Evolutionary conservation across 306 rosid species (phyloP).

Genomic region (Cicer cuneatum): DNA sequence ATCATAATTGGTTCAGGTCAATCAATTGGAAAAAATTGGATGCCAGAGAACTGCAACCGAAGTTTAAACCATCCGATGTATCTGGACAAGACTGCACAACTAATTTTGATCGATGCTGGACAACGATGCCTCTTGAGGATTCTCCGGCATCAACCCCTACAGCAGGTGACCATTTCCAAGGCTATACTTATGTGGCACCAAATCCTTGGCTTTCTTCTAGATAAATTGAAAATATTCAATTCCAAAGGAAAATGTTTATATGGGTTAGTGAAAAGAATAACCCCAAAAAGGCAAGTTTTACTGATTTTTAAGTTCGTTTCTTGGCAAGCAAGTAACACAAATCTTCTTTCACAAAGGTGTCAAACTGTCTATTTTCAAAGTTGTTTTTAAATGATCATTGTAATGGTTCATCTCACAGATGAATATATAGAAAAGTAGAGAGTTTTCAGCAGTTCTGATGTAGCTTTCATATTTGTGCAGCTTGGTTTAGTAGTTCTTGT

Average conservation of each 20-base stretch:
- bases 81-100: slow-evolving; percentile 81
- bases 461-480: slow-evolving; percentile 30
- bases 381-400: slow-evolving; percentile 5
- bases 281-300: slow-evolving; percentile 30
- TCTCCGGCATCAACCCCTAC: slow-evolving; percentile 95
- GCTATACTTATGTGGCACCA: slow-evolving; percentile 83
- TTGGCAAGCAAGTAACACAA: slow-evolving; percentile 42
- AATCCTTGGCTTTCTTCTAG: slow-evolving; percentile 86
- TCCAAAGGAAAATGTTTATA: slow-evolving; percentile 22
- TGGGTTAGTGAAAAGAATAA: slow-evolving; percentile 26
- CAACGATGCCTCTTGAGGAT: slow-evolving; percentile 81
- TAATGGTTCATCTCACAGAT: slow-evolving; percentile 25
- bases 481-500: slow-evolving; percentile 15
- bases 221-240: slow-evolving; percentile 42
- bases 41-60: slow-evolving; percentile 76
- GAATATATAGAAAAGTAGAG: slow-evolving; percentile 19
- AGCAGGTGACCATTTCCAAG: slow-evolving; percentile 82
- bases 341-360: slow-evolving; percentile 31
- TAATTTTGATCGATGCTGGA: slow-evolving; percentile 94
- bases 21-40: slow-evolving; percentile 94
- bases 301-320: slow-evolving; percentile 36
- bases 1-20: slow-evolving; percentile 80
- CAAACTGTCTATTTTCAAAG: slow-evolving; percentile 5
- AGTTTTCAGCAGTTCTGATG: slow-evolving; percentile 34
- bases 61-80: slow-evolving; percentile 91